Evolutionary conservation across 1,284 basidiomycete species (phyloP).

Genomic region (Thecaphora thlaspeos): DNA sequence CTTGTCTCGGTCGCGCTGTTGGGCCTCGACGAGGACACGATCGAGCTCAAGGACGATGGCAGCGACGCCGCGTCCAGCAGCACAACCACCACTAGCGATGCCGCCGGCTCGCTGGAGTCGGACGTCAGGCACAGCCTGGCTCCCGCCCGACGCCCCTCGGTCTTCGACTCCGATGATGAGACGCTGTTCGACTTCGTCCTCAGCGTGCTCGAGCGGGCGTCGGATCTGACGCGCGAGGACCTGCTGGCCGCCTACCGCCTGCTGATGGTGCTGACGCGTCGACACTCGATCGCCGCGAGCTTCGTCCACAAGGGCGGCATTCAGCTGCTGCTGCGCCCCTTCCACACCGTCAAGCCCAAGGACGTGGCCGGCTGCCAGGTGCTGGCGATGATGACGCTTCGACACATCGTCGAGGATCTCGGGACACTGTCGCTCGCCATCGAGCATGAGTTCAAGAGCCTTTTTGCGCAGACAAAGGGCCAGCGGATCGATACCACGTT

Average conservation of each 20-base stretch:
- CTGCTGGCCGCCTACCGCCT: slow-evolving; percentile 48
- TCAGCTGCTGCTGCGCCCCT: slow-evolving; percentile 42
- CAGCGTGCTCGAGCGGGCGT: slow-evolving; percentile 56
- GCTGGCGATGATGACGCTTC: slow-evolving; percentile 80
- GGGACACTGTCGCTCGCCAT: slow-evolving; percentile 71
- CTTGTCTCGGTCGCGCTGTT: slow-evolving; percentile 62
- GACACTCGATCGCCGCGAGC: slow-evolving; percentile 19
- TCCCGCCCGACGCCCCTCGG: slow-evolving; percentile 43
- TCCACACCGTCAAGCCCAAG: slow-evolving; percentile 32
- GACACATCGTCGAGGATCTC: slow-evolving; percentile 83
- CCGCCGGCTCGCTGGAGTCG: neutral
- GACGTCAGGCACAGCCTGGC: slow-evolving; percentile 8
- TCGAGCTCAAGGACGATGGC: slow-evolving; percentile 61
- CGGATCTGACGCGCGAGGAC: slow-evolving; percentile 29
- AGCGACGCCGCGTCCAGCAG: no score
- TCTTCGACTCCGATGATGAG: slow-evolving; percentile 9
- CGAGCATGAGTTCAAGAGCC: slow-evolving; percentile 69
- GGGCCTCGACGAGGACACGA: slow-evolving; percentile 71
- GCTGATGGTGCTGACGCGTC: slow-evolving; percentile 46
- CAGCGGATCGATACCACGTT: slow-evolving; percentile 67
- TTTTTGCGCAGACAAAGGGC: slow-evolving; percentile 55
- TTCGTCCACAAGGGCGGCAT: slow-evolving; percentile 40
- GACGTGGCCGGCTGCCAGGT: slow-evolving; percentile 67
- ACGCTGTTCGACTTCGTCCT: slow-evolving; percentile 30
- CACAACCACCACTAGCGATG: neutral